Base-by-base conservation (phyloP, 306 rosid species). In the Acmispon strigosus region DNA sequence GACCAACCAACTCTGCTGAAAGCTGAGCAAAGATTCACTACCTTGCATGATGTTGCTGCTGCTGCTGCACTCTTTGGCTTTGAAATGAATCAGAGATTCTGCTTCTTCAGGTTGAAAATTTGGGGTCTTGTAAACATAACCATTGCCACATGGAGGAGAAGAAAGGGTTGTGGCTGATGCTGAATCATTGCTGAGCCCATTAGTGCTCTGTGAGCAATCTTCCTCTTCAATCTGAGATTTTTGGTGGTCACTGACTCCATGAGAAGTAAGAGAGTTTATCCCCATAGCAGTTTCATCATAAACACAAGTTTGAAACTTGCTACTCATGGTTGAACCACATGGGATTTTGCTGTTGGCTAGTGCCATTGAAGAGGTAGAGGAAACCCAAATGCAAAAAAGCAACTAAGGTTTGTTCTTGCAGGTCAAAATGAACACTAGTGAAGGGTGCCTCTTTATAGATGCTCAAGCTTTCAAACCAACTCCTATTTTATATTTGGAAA, bases 81-180 rank as follows among this genome's bases (percentile, higher is more conserved):
- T 86, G 83, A 90, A 92, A 49, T 86, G 77, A 55, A 88, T 90
- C 57, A 85, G 67, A n/a, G 96, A 82, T 12, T 81, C 81, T 29
- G 82, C 73, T 69, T 81, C 87, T 9, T 70, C 80, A 12, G 74
- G 70, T 66, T 75, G 80, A 78, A 39, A 68, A 58, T 42, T 53
- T 27, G 76, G 18, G 47, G 56, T 42, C 24, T 72, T 74, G 11
- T 76, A 80, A 58, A 56, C 75, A 67, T 76, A 58, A 10, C 56
- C 78, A 65, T 62, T 69, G 16, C 82, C 70, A 63, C 66, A 65
- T 4, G 72, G 73, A 47, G 84, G 59, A 70, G 78, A 51, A 72
- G 77, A 79, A 62, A 50, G 71, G 53, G 76, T 72, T 34, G 51
- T 45, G 52, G 66, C 66, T 19, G 77, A 72, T 49, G 79, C 77